A percentile compares a stretch with the other conserved stretches of the same genome.
Evolutionary conservation across 2,329 filamentous ascomycete species (phyloP).

Genomic region (Sphaerostilbella broomeana): DNA sequence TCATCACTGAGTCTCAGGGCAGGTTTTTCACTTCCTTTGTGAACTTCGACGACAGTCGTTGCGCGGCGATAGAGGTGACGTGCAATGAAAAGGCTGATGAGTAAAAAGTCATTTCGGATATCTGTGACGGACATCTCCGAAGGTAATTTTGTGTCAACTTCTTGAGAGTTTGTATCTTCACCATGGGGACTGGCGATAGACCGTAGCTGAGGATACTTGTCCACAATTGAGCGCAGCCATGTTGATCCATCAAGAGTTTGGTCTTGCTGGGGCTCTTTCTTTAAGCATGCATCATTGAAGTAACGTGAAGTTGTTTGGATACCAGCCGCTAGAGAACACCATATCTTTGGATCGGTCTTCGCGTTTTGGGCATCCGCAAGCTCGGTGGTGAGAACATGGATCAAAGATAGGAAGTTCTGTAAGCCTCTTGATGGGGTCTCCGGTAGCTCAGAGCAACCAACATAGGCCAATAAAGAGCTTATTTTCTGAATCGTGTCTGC

Average conservation of each 20-base stretch:
- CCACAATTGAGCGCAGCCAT: slow-evolving; percentile 22
- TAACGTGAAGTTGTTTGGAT: slow-evolving; percentile 30
- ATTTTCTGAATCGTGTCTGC: slow-evolving; percentile 29
- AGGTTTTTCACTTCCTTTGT: slow-evolving; percentile 15
- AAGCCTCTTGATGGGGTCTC: slow-evolving; percentile 22
- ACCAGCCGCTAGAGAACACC: slow-evolving; percentile 33
- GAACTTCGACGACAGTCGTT: slow-evolving; percentile 24
- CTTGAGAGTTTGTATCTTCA: not conserved
- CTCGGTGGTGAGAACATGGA: slow-evolving; percentile 29
- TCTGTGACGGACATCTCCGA: slow-evolving; percentile 20
- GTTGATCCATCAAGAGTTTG: slow-evolving; percentile 15
- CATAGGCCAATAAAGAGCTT: slow-evolving; percentile 39
- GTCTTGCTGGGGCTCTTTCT: slow-evolving; percentile 18
- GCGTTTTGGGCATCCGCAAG: slow-evolving; percentile 31
- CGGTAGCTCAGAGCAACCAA: slow-evolving; percentile 41
- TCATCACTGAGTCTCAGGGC: slow-evolving; percentile 28
- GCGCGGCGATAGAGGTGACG: slow-evolving; percentile 37
- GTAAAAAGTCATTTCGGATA: slow-evolving; percentile 32
- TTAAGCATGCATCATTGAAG: slow-evolving; percentile 36
- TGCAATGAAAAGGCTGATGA: slow-evolving; percentile 32
- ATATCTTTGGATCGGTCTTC: slow-evolving; percentile 27
- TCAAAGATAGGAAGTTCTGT: slow-evolving; percentile 36
- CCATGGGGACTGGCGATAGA: slow-evolving; percentile 14
- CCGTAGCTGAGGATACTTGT: slow-evolving; percentile 25
- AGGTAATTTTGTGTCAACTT: slow-evolving; percentile 2